Evolutionary conservation across 1,139 yeast species (phyloP).

Genomic region (Wickerhamomyces sp.): DNA sequence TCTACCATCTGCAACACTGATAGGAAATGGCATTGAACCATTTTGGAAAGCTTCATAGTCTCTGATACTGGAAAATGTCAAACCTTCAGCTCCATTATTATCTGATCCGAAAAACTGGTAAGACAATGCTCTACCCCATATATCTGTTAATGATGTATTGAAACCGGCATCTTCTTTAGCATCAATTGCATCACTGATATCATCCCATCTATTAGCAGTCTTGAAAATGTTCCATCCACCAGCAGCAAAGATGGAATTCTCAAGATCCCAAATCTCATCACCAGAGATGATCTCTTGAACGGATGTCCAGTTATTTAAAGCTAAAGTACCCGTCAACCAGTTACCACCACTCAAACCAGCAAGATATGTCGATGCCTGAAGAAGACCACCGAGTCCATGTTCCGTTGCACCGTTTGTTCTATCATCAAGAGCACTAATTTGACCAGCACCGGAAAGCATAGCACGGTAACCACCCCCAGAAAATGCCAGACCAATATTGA

Average conservation of each 20-base stretch:
- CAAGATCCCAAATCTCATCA: slow-evolving; percentile 64
- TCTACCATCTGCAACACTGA: slow-evolving; percentile 75
- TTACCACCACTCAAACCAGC: slow-evolving; percentile 84
- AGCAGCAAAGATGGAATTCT: slow-evolving; percentile 41
- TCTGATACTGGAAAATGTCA: slow-evolving; percentile 63
- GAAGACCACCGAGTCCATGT: slow-evolving; percentile 71
- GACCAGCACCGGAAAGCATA: slow-evolving; percentile 88
- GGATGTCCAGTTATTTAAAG: slow-evolving; percentile 77
- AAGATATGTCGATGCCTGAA: slow-evolving; percentile 69
- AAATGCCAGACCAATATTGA: slow-evolving; percentile 67
- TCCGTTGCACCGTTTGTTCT: slow-evolving; percentile 57
- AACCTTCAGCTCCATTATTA: slow-evolving; percentile 53
- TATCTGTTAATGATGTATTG: slow-evolving; percentile 75
- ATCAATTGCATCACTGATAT: slow-evolving; percentile 48
- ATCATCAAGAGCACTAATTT: slow-evolving; percentile 72
- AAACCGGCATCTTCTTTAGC: slow-evolving; percentile 73
- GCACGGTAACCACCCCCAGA: slow-evolving; percentile 95
- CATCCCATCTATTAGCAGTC: slow-evolving; percentile 51
- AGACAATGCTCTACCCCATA: slow-evolving; percentile 87
- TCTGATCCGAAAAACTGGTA: slow-evolving; percentile 61
- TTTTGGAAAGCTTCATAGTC: slow-evolving; percentile 47
- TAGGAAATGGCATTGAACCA: slow-evolving; percentile 78
- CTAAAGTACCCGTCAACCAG: slow-evolving; percentile 80
- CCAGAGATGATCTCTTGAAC: slow-evolving; percentile 52
- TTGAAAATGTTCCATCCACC: slow-evolving; percentile 67